Evolutionary conservation across 108 stramenopile genomes (phyloP), one percentile per base, ranked within the genome.

Genomic region (Pseudonitzschia multistriata): DNA sequence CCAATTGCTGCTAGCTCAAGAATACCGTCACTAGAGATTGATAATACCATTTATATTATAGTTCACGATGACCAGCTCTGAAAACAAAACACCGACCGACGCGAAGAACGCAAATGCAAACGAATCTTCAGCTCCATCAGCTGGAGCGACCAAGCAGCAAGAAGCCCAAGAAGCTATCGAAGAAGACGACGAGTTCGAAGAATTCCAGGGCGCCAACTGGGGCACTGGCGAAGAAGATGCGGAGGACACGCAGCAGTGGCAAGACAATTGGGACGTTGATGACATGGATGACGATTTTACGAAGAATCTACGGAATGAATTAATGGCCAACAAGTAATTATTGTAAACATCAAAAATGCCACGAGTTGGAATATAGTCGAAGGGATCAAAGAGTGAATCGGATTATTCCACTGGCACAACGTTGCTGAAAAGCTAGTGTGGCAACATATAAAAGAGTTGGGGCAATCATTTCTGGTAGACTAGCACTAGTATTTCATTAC

Each of bases 211-310:
- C 29, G 85, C 88, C 62, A 77, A 87, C 40, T 96, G 96, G 96
- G 87, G 85, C 40, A 76, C 77, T 33, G 64, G 76, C 7, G 93
- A 92, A 30, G 92, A 93, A 76, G 92, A 92, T 49, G 83, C 83
- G 0, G 93, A 94, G 52, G 96, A 96, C 63, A 78, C 79, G 30
- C 92, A 93, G 80, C 91, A 93, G 74, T 96, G 96, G 96, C 85
- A 91, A 82, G 94, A 96, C 67, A 94, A 95, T 73, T 96, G 96
- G 96, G 96, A 96, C 62, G 88, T 89, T 57, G 96, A 96, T 66
- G 96, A 95, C 73, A 95, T 95, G 79, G 96, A 96, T 57, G 94
- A 96, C 62, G 96, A 96, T 65, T 96, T 96, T 77, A 95, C 94
- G 21, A 93, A 87, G 71, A 87, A 91, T 62, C 70, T 96, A 33